These are phyloP conservation scores for Ascodesmis nigricans DNA, from an alignment of 495 filamentous ascomycete genomes.

Conservation along the genomic window DNA sequence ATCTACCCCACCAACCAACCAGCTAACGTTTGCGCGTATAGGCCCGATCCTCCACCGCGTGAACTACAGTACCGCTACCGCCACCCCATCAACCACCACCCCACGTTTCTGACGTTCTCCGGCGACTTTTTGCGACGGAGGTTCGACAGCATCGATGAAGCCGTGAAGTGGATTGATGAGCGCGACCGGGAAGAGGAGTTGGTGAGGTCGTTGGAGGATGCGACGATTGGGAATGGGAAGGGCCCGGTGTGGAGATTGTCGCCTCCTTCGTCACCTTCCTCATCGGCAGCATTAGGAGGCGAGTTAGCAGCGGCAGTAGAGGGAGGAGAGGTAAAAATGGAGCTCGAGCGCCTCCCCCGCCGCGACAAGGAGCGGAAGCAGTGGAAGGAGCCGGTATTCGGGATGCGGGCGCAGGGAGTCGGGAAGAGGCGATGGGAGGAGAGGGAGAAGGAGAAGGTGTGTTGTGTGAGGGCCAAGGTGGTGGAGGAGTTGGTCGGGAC, in stretches of 20 bases:
- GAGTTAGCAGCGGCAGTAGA: background rate
- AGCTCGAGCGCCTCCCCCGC: background rate
- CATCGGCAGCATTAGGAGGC: conserved; percentile 3
- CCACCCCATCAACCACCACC: conserved; percentile 18
- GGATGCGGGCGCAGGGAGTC: background rate
- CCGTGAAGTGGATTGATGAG: conserved; percentile 16
- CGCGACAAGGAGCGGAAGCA: background rate
- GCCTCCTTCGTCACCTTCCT: no score
- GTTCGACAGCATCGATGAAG: conserved; percentile 18
- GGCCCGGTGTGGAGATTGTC: conserved; percentile 12
- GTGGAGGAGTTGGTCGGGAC: conserved; percentile 2
- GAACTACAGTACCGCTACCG: conserved; percentile 19
- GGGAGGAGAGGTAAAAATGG: background rate
- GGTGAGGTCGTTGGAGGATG: background rate
- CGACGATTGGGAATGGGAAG: conserved; percentile 7
- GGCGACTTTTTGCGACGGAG: conserved; percentile 17
- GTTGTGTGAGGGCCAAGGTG: conserved; percentile 3
- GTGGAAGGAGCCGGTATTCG: background rate
- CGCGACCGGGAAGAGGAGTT: conserved; percentile 5
- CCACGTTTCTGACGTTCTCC: conserved; percentile 16
- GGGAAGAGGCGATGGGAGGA: conserved; percentile 1
- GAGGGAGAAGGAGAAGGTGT: conserved; percentile 3
- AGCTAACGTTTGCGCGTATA: conserved; percentile 1
- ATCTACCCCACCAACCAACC: background rate
- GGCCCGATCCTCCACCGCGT: conserved; percentile 12